Conservation (phyloP, 2,329 filamentous ascomycete species). For the Epichloe typhina region DNA sequence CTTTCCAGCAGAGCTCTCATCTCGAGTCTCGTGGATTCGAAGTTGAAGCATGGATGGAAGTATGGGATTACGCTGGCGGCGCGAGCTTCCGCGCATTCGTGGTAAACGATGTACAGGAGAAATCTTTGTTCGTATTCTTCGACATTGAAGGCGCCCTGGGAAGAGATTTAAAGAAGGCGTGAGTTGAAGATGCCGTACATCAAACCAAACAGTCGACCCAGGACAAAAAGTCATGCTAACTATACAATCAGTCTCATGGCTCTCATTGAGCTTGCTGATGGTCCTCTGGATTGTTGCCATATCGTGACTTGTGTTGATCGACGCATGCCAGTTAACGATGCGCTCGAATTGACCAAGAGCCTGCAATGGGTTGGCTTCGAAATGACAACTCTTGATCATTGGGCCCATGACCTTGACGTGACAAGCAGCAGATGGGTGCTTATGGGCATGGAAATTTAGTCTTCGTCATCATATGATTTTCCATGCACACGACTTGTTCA, state of each 20-base stretch:
- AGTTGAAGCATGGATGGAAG: slow-evolving; percentile 56
- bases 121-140: slow-evolving; percentile 79
- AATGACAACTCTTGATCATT: slow-evolving; percentile 65
- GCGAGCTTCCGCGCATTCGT: slow-evolving; percentile 80
- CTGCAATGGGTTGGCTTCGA: slow-evolving; percentile 91
- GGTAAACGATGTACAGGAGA: slow-evolving; percentile 54
- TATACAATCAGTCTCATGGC: slow-evolving; percentile 59
- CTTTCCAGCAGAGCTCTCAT: slow-evolving; percentile 17
- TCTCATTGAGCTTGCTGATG: slow-evolving; percentile 74
- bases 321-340: slow-evolving; percentile 45
- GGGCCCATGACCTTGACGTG: slow-evolving; percentile 50
- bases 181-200: slow-evolving; percentile 24
- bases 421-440: slow-evolving; percentile 74
- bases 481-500: background rate
- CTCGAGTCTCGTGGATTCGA: slow-evolving; percentile 18
- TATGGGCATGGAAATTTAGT: slow-evolving; percentile 73
- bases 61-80: slow-evolving; percentile 77
- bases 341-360: slow-evolving; percentile 60
- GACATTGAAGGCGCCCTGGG: slow-evolving; percentile 54
- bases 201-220: background rate
- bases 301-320: slow-evolving; percentile 76
- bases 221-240: slow-evolving; percentile 4
- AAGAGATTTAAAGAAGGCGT: slow-evolving; percentile 79
- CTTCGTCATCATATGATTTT: background rate
- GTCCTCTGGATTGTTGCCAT: slow-evolving; percentile 60